phyloP scores from a whole-genome alignment of 257 asterid genomes.

The Thymus quinquecostatus region DNA sequence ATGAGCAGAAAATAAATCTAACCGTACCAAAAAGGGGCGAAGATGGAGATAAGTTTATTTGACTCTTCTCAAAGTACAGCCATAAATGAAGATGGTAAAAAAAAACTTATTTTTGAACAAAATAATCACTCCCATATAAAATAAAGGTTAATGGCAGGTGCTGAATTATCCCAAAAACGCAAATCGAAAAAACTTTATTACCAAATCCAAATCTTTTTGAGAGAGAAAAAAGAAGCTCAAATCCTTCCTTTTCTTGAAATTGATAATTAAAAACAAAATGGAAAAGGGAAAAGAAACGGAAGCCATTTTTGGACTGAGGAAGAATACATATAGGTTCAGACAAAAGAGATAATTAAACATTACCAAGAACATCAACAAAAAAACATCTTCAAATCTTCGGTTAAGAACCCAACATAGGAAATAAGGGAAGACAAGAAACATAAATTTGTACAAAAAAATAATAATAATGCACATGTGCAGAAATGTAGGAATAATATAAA shows the following conservation, averaged over 20 bases:
- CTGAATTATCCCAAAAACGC: constrained; percentile 9
- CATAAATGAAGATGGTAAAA: constrained; percentile 36
- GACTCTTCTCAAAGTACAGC: constrained; percentile 42
- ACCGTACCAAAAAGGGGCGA: constrained; percentile 28
- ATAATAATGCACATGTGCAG: constrained; percentile 44
- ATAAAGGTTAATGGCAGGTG: constrained; percentile 14
- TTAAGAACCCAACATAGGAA: constrained; percentile 53
- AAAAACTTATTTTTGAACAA: background rate
- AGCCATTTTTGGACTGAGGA: constrained; percentile 29
- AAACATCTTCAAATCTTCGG: constrained; percentile 43
- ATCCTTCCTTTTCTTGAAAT: constrained; percentile 11
- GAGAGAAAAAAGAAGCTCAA: constrained; percentile 5
- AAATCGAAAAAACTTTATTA: constrained; percentile 12
- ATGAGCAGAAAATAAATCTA: constrained; percentile 28
- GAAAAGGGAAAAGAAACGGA: background rate
- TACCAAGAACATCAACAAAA: constrained; percentile 39
- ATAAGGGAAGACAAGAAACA: constrained; percentile 29
- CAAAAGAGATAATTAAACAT: constrained; percentile 33
- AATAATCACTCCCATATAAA: constrained; percentile 9
- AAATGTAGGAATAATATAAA: constrained; percentile 25
- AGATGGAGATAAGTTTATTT: constrained; percentile 39
- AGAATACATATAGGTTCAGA: constrained; percentile 49
- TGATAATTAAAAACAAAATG: no score
- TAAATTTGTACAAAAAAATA: constrained; percentile 30
- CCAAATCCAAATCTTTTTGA: constrained; percentile 3